Conservation (phyloP, 345 rosid genomes). For the Passiflora organensis region DNA sequence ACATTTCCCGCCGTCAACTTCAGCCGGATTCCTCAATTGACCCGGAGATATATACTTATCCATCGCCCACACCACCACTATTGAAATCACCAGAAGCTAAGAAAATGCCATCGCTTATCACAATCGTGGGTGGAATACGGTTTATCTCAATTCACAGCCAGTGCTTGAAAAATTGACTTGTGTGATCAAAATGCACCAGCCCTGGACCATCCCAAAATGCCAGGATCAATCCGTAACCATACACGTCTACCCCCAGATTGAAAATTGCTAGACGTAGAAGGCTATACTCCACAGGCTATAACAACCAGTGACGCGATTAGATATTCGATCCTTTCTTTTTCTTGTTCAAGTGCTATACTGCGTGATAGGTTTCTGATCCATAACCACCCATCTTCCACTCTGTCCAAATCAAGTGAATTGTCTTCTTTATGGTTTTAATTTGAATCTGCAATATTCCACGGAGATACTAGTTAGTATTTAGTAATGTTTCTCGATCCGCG, state of each 20-base stretch:
- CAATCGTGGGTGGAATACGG: not conserved
- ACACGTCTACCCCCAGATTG: slow-evolving; percentile 1
- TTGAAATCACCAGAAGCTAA: not conserved
- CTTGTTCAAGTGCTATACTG: not conserved
- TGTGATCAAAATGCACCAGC: not conserved
- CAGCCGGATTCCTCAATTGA: not conserved
- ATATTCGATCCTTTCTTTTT: not conserved
- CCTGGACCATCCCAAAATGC: not conserved
- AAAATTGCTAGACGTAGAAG: not conserved
- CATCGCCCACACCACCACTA: not conserved
- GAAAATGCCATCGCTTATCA: accelerated
- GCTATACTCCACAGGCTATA: too few relatives aligned
- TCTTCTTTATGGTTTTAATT: too few relatives aligned
- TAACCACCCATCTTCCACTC: not conserved
- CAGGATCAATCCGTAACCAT: slow-evolving; percentile 3
- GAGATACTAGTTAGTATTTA: too few relatives aligned
- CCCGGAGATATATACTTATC: not conserved
- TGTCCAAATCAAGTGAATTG: too few relatives aligned
- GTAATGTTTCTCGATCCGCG: too few relatives aligned
- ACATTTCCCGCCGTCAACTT: slow-evolving; percentile 9
- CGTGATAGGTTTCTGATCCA: not conserved
- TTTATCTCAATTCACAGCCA: not conserved
- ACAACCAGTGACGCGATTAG: not conserved
- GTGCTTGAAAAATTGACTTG: not conserved
- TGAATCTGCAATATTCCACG: too few relatives aligned